Base-by-base conservation (phyloP, 1,284 basidiomycete genomes). In the Rugosomyces carneus region DNA sequence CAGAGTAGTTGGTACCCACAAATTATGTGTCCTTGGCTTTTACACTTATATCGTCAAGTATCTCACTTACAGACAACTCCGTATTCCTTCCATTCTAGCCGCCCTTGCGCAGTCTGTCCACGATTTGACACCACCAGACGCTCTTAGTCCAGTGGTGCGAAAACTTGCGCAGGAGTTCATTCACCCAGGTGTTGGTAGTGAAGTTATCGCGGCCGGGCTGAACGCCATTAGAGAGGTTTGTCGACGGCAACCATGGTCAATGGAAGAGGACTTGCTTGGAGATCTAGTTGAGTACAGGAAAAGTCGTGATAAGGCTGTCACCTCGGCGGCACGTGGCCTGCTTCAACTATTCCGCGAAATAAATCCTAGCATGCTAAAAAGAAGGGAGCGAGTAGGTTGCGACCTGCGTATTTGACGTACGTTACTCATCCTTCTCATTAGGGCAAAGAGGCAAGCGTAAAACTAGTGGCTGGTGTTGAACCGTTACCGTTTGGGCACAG, bases 1-100 rank as follows among this genome's bases (percentile, higher is more conserved):
- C n/a, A 84, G 96, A 40, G 88, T 98, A 44, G 95, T 94, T 81
- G 89, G 92, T 31, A 71, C 80, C 1, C 95, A 99, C 72, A 93
- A 94, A 65, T 82, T 96, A 49, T 93, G 86, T 62, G 84, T 99
- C 27, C 83, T 99, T 41, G 81, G 86, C n/a, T 97, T 98, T 70
- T 99, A 99, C 73, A 90, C 90, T 15, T 99, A 97, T 71, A 81
- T 97, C 62, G 76, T 96, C 72, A 91, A 89, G 63, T 99, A 97
- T 67, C 83, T 99, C 56, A 81, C 85, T 3, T 85, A 96, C 62
- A 89, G 93, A 61, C 96, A 99, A 68, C 81, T 96, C 20, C 87
- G 90, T 52, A 87, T 98, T 42, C 95, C 96, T 2, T 77, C 91
- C 40, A 96, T 99, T 64, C 85, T 99, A 48, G 95, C 93, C 48